Conservation (phyloP, 208 protist species). For the Novymonas esmeraldas region DNA sequence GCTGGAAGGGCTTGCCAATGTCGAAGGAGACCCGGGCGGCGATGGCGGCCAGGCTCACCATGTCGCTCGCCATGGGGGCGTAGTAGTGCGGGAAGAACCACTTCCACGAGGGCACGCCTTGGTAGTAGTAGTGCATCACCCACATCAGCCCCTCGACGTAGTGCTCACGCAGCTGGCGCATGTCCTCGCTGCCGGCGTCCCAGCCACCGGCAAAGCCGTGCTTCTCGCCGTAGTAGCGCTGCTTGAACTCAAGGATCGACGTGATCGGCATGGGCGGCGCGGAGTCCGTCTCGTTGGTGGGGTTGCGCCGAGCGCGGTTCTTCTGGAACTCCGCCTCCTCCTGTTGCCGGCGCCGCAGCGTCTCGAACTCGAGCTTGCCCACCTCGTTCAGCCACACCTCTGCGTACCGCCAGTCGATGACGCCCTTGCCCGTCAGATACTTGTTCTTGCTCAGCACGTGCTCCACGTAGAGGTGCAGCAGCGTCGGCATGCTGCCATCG, state of each 20-base stretch:
- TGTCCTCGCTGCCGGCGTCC: slow-evolving; percentile 62
- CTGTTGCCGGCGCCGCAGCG: slow-evolving; percentile 61
- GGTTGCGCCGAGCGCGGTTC: slow-evolving; percentile 56
- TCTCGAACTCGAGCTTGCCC: slow-evolving; percentile 79
- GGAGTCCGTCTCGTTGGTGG: slow-evolving; percentile 62
- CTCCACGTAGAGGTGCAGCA: slow-evolving; percentile 89
- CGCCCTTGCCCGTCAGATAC: slow-evolving; percentile 79
- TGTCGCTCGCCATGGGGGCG: slow-evolving; percentile 90
- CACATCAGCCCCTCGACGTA: slow-evolving; percentile 91
- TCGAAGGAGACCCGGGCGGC: slow-evolving; percentile 64
- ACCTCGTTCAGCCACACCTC: slow-evolving; percentile 79
- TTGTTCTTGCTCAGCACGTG: slow-evolving; percentile 64
- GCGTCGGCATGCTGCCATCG: slow-evolving; percentile 89
- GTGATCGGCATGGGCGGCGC: slow-evolving; percentile 35
- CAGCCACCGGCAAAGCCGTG: slow-evolving; percentile 79
- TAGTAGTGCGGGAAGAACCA: slow-evolving; percentile 95
- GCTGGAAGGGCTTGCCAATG: slow-evolving; percentile 81
- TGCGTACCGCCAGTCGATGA: slow-evolving; percentile 74
- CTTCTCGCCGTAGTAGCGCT: slow-evolving; percentile 88
- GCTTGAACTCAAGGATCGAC: slow-evolving; percentile 82
- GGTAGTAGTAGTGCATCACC: slow-evolving; percentile 91
- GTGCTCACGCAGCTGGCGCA: slow-evolving; percentile 69
- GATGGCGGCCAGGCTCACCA: slow-evolving; percentile 77
- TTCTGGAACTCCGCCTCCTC: slow-evolving; percentile 84
- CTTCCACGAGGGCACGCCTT: slow-evolving; percentile 89